These are phyloP conservation scores for Pholiota molesta DNA, from an alignment of 768 basidiomycete species.

Conservation along the genomic window DNA sequence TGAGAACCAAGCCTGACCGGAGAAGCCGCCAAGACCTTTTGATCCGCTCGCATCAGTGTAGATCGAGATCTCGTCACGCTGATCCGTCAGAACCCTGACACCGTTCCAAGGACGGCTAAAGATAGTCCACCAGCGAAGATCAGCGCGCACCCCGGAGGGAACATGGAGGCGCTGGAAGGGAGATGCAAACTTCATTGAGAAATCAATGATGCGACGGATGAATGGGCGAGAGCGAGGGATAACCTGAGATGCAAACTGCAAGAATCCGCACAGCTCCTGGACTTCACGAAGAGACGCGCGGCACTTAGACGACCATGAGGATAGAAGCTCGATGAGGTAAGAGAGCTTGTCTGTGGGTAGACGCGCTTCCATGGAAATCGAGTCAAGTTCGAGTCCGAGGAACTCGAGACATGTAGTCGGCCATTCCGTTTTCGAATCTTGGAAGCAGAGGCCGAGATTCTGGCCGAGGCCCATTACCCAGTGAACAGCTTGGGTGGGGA, in stretches of 20 bases:
- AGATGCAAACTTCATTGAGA: constrained; percentile 28
- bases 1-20: constrained; percentile 28
- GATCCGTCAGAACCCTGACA: too few relatives aligned
- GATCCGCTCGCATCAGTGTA: constrained; percentile 35
- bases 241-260: constrained; percentile 39
- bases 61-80: too few relatives aligned
- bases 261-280: constrained; percentile 32
- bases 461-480: constrained; percentile 32
- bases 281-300: constrained; percentile 21
- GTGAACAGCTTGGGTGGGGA: constrained; percentile 23
- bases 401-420: constrained; percentile 27
- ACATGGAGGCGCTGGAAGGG: constrained; percentile 24
- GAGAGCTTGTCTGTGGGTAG: constrained; percentile 14
- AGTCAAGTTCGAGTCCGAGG: constrained; percentile 30
- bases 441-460: constrained; percentile 33
- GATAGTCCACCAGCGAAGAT: constrained; percentile 36
- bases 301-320: constrained; percentile 16
- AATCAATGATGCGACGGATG: constrained; percentile 30
- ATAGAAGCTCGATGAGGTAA: constrained; percentile 25
- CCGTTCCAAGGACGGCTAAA: constrained; percentile 30
- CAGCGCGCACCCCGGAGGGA: constrained; percentile 14
- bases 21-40: constrained; percentile 31
- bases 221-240: constrained; percentile 32
- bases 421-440: constrained; percentile 27
- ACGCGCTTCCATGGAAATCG: constrained; percentile 32